phyloP scores from a whole-genome alignment of 768 basidiomycete genomes.

The Naematelia aurantialba region DNA sequence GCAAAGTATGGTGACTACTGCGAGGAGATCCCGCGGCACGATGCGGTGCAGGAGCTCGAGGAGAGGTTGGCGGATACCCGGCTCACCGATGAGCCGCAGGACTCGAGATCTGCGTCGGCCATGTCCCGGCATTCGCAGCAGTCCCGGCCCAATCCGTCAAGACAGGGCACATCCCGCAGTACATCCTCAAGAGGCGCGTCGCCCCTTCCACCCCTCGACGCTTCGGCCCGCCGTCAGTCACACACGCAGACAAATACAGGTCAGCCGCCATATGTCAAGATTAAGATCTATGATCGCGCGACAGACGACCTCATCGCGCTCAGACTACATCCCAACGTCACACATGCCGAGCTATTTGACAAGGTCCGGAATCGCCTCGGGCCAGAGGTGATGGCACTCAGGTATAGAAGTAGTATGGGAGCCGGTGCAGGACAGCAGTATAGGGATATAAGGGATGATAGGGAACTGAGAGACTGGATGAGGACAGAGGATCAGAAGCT shows the following conservation, averaged over 20 bases:
- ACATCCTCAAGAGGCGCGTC: conserved; percentile 27
- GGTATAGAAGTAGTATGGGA: conserved; percentile 58
- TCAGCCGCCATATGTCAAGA: conserved; percentile 78
- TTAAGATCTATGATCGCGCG: conserved; percentile 92
- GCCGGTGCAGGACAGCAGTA: conserved; percentile 25
- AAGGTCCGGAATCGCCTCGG: conserved; percentile 88
- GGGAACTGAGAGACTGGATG: conserved; percentile 46
- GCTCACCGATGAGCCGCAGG: neutral
- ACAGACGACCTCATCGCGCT: conserved; percentile 96
- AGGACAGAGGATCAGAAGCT: conserved; percentile 47
- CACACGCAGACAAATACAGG: conserved; percentile 9
- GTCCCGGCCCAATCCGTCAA: neutral
- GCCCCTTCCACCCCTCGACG: conserved; percentile 31
- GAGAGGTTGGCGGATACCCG: conserved; percentile 35
- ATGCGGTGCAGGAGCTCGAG: conserved; percentile 50
- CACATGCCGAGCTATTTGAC: conserved; percentile 77
- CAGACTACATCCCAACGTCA: conserved; percentile 87
- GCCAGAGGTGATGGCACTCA: conserved; percentile 62
- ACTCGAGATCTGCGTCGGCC: conserved; percentile 22
- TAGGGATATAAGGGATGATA: conserved; percentile 45
- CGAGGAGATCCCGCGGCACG: conserved; percentile 58
- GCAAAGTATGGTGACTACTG: conserved; percentile 81
- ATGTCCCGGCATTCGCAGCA: conserved; percentile 15
- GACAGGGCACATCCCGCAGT: conserved; percentile 15
- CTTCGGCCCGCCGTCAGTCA: conserved; percentile 5